phyloP scores from a whole-genome alignment of 192 early-diverging fungal genomes.

The Phycomyces nitens region DNA sequence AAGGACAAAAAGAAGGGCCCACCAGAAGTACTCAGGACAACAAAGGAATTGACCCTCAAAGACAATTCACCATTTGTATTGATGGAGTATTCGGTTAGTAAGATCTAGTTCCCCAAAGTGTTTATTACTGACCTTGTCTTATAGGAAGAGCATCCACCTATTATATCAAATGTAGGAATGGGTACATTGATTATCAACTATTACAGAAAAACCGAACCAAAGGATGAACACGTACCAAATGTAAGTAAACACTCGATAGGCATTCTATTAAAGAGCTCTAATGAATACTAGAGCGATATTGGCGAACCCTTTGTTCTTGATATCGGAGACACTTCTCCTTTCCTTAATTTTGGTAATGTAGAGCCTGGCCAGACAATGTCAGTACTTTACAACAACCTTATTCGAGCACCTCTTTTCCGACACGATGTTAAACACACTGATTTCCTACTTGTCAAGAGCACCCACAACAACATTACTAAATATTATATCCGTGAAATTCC shows the following conservation, averaged over 20 bases:
- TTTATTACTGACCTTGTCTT: background rate
- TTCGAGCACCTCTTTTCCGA: constrained; percentile 86
- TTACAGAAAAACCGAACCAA: constrained; percentile 84
- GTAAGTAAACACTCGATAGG: constrained; percentile 29
- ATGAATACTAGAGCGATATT: constrained; percentile 51
- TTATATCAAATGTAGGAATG: constrained; percentile 93
- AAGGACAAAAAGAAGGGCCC: constrained; percentile 69
- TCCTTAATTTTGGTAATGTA: constrained; percentile 93
- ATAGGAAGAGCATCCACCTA: constrained; percentile 90
- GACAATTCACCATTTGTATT: constrained; percentile 81
- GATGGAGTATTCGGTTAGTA: constrained; percentile 79
- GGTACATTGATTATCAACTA: constrained; percentile 91
- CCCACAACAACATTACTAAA: constrained; percentile 72
- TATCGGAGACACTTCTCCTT: constrained; percentile 87
- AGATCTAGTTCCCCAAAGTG: background rate
- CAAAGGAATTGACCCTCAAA: constrained; percentile 86
- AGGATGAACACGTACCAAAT: constrained; percentile 74
- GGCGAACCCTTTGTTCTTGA: constrained; percentile 87
- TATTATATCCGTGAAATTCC: constrained; percentile 86
- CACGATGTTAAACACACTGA: constrained; percentile 72
- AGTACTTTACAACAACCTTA: constrained; percentile 90
- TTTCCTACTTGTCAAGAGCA: constrained; percentile 80
- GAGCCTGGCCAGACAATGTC: constrained; percentile 87
- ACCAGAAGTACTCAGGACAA: constrained; percentile 68
- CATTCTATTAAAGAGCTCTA: constrained; percentile 2